A percentile compares a stretch with the other conserved stretches of the same genome.
These are phyloP conservation scores for Trichoderma sp. DNA, from an alignment of 2,329 filamentous ascomycete species.

Conservation along the genomic window DNA sequence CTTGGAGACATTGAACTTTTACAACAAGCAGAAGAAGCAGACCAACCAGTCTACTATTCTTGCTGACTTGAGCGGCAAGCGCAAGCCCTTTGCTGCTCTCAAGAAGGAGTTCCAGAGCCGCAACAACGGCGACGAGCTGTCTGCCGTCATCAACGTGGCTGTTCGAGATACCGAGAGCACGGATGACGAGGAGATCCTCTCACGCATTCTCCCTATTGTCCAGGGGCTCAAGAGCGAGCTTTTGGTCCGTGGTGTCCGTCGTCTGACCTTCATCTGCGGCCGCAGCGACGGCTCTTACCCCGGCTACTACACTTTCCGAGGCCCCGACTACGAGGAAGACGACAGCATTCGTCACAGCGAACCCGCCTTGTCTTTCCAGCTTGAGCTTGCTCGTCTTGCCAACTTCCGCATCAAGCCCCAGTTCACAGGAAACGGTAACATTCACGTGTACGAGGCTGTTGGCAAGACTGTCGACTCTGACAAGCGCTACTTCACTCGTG, in stretches of 20 bases:
- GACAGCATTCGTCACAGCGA: slow-evolving; percentile 96
- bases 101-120: slow-evolving; percentile 34
- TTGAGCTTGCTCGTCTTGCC: slow-evolving; percentile 88
- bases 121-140: slow-evolving; percentile 73
- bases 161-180: slow-evolving; percentile 84
- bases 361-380: slow-evolving; percentile 96
- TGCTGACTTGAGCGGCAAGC: slow-evolving; percentile 74
- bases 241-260: slow-evolving; percentile 77
- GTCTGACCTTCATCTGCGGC: slow-evolving; percentile 94
- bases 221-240: slow-evolving; percentile 84
- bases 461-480: slow-evolving; percentile 95
- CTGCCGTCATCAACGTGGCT: slow-evolving; percentile 89
- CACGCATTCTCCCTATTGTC: slow-evolving; percentile 75
- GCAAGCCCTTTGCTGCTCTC: slow-evolving; percentile 51
- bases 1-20: slow-evolving; percentile 76
- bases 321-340: slow-evolving; percentile 86
- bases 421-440: slow-evolving; percentile 98
- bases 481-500: slow-evolving; percentile 98
- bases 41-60: slow-evolving; percentile 62
- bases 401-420: slow-evolving; percentile 99
- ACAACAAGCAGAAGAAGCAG: slow-evolving; percentile 60
- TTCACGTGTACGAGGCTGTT: slow-evolving; percentile 96
- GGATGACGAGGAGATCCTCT: slow-evolving; percentile 79
- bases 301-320: slow-evolving; percentile 97
- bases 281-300: slow-evolving; percentile 93